Conservation (phyloP, 441 rosid species). For the Lepidium campestre region DNA sequence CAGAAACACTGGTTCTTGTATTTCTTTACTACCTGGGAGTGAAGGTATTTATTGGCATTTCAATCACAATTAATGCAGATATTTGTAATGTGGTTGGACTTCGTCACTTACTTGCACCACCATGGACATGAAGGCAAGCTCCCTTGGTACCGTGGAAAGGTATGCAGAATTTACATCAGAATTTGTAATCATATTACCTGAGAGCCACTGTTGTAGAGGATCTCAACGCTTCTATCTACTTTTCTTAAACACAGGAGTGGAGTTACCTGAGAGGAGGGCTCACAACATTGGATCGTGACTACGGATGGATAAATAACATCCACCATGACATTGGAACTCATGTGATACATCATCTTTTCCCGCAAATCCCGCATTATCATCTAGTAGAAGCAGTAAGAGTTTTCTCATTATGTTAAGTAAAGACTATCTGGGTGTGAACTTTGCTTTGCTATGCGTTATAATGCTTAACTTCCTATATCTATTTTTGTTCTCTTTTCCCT, state of each 20-base stretch:
- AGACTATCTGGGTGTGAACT: neutral
- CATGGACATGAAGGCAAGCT: constrained; percentile 58
- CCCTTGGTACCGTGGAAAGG: constrained; percentile 71
- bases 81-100: constrained; percentile 58
- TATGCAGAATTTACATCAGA: constrained; percentile 6
- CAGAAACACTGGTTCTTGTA: neutral
- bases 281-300: constrained; percentile 59
- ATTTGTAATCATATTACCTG: neutral
- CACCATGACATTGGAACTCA: constrained; percentile 72
- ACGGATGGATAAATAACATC: constrained; percentile 55
- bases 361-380: constrained; percentile 67
- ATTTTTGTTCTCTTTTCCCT: neutral
- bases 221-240: neutral
- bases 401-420: constrained; percentile 1
- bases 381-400: constrained; percentile 55
- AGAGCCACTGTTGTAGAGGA: neutral
- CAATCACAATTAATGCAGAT: constrained; percentile 24
- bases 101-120: constrained; percentile 60
- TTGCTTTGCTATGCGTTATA: neutral
- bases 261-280: constrained; percentile 66
- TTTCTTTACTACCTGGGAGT: neutral
- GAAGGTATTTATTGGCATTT: neutral
- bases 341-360: constrained; percentile 66
- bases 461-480: neutral
- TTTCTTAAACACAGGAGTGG: constrained; percentile 45